These are phyloP conservation scores for Metschnikowia dekortorum DNA, from an alignment of 805 yeast species.

Conservation along the genomic window DNA sequence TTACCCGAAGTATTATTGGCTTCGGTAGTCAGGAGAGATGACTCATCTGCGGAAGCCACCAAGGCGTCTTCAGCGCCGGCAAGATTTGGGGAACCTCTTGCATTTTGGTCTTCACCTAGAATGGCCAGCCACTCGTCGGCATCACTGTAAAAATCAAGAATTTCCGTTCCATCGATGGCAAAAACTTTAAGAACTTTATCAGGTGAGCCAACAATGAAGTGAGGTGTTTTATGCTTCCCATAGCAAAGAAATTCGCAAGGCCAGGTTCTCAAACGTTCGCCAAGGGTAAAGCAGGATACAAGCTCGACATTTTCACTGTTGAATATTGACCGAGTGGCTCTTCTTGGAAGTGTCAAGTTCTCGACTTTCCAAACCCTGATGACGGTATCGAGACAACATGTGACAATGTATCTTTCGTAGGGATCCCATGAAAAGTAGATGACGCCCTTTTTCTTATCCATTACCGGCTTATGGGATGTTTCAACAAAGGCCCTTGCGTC, in stretches of 20 bases:
- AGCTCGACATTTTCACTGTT: slow-evolving; percentile 14
- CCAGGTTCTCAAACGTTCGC: slow-evolving; percentile 37
- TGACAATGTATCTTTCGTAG: slow-evolving; percentile 59
- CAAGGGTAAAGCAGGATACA: slow-evolving; percentile 35
- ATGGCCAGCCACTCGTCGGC: slow-evolving; percentile 23
- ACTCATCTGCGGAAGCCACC: slow-evolving; percentile 1
- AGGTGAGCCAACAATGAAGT: slow-evolving; percentile 71
- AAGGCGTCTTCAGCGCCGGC: slow-evolving; percentile 4
- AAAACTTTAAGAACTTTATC: slow-evolving; percentile 52
- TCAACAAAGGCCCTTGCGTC: slow-evolving; percentile 27
- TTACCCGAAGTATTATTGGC: slow-evolving; percentile 2
- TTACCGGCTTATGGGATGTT: slow-evolving; percentile 22
- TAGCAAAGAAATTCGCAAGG: slow-evolving; percentile 66
- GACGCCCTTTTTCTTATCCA: slow-evolving; percentile 30
- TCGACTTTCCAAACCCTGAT: slow-evolving; percentile 66
- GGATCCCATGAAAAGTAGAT: slow-evolving; percentile 74
- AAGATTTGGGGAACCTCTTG: not conserved
- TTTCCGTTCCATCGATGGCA: slow-evolving; percentile 35
- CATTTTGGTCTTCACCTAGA: slow-evolving; percentile 12
- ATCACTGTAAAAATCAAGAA: slow-evolving; percentile 41
- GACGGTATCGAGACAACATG: slow-evolving; percentile 68
- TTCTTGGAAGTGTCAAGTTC: slow-evolving; percentile 20
- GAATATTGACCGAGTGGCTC: slow-evolving; percentile 26
- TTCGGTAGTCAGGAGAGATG: not conserved
- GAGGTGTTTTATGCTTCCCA: slow-evolving; percentile 22